Base-by-base conservation (phyloP, 176 grass and related monocot genomes). In the Cocos nucifera region DNA sequence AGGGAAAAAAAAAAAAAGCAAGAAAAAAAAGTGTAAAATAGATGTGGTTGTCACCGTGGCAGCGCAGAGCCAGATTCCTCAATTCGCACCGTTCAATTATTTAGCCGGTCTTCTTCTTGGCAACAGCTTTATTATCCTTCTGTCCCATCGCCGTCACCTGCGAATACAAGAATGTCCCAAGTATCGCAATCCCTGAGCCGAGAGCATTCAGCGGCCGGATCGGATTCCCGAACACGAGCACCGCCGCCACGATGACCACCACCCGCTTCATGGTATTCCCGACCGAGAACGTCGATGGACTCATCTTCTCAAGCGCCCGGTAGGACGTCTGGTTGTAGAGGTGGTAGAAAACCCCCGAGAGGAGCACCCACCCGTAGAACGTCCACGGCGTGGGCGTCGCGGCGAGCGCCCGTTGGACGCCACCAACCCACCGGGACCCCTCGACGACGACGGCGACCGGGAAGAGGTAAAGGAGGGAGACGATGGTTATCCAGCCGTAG, bases 201-300 rank as follows among this genome's bases (percentile, higher is more conserved):
- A 80, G 64, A 10, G 77, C 77, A 29, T 80, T 80, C 17, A 80
- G 64, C 5, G 77, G 77, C 21, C 63, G 58, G 6, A 80, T 32
- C 17, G 69, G 77, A 51, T 80, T 80, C 57, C 70, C 59, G 70
- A 74, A 80, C 24, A 68, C 77, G 19, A 80, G 24, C 15, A 80
- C 28, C 3, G 77, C 74, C 52, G 77, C 77, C 0, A 74, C 70
- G 4, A 80, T 74, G 29, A 80, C 77, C 50, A 80, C 77, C 20
- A 80, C 70, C 51, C 70, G 54, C 69, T 80, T 74, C 77, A 80
- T 80, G 27, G 70, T 80, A 60, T 80, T 80, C 20, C 77, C 70
- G 5, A 74, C 77, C 4, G 77, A 80, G 77, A 80, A 80, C 21
- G 69, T 74, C 29, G 73, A 52, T 5, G 77, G 64, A 54, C 63